Conservation (phyloP, 441 rosid species). For the Cnidoscolus chayamansa region DNA sequence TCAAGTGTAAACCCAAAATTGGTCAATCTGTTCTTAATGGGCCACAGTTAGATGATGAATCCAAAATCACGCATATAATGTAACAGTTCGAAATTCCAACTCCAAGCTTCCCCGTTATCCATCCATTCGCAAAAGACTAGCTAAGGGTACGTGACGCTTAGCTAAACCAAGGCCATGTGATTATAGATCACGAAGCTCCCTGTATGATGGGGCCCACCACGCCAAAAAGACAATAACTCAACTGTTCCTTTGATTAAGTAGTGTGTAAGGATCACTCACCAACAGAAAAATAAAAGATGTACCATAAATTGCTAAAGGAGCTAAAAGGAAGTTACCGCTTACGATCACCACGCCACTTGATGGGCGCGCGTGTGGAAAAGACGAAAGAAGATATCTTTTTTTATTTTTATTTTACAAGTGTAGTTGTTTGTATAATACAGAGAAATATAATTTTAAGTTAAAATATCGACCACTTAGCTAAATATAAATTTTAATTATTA, state of each 20-base stretch:
- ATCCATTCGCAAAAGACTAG: no score
- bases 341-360: not conserved
- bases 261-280: no score
- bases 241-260: not conserved
- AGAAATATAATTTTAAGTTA: no score
- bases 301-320: not conserved
- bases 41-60: not conserved
- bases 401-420: no score
- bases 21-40: not conserved
- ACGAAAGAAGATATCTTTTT: no score
- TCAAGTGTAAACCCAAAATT: not conserved
- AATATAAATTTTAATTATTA: no score
- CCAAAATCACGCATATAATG: not conserved
- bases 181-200: not conserved
- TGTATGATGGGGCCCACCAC: not conserved
- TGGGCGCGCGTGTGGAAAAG: not conserved
- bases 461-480: no score
- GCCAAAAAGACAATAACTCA: conserved; percentile 4
- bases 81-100: not conserved
- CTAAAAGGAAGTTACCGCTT: not conserved
- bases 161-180: not conserved
- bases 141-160: not conserved
- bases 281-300: not conserved
- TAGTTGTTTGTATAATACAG: no score
- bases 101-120: not conserved